Evolutionary conservation across 345 rosid genomes (phyloP).

Genomic region (Citropsis articulata): DNA sequence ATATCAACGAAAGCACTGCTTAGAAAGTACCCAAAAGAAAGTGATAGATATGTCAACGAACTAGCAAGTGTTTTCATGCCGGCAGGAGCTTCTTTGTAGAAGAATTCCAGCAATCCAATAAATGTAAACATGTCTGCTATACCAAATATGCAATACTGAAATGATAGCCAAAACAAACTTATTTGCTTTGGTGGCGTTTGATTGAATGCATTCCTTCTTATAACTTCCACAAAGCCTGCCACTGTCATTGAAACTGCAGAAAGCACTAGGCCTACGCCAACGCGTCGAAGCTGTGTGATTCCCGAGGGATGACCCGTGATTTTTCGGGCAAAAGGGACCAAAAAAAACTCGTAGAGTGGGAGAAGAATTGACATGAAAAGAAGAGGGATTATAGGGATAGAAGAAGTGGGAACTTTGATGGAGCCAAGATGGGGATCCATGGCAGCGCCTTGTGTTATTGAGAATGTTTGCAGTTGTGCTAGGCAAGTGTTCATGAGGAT

Average conservation of each 20-base stretch:
- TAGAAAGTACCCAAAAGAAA: slow-evolving; percentile 39
- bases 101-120: slow-evolving; percentile 46
- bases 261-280: slow-evolving; percentile 42
- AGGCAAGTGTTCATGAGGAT: slow-evolving; percentile 43
- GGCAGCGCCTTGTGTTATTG: slow-evolving; percentile 33
- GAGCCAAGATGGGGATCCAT: slow-evolving; percentile 35
- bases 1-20: slow-evolving; percentile 32
- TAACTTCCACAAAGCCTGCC: slow-evolving; percentile 42
- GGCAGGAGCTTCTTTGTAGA: slow-evolving; percentile 40
- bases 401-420: slow-evolving; percentile 32
- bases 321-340: slow-evolving; percentile 39
- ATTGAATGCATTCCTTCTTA: slow-evolving; percentile 25
- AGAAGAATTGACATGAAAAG: slow-evolving; percentile 35
- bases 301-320: slow-evolving; percentile 36
- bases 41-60: slow-evolving; percentile 37
- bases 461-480: slow-evolving; percentile 44
- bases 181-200: slow-evolving; percentile 1
- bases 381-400: slow-evolving; percentile 39
- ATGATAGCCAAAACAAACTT: slow-evolving; percentile 41
- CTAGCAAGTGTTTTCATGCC: slow-evolving; percentile 46
- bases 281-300: slow-evolving; percentile 42
- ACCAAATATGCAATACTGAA: slow-evolving; percentile 39
- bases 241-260: slow-evolving; percentile 38
- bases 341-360: slow-evolving; percentile 32
- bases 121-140: slow-evolving; percentile 51